Base-by-base conservation (phyloP, 176 grass and related monocot species). In the Microstegium vimineum region DNA sequence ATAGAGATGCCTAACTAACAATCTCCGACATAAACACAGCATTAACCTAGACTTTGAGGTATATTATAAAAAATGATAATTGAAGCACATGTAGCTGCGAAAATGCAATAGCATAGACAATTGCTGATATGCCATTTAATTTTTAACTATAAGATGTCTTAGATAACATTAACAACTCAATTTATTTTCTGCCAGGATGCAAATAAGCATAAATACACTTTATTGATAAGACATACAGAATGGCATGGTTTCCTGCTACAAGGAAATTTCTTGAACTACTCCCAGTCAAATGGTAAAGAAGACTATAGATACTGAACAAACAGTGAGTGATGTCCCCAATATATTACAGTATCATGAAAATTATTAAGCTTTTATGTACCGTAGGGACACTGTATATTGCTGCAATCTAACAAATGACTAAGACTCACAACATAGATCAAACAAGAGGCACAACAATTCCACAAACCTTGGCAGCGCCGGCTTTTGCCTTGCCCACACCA, bases 401-500 rank as follows among this genome's bases (percentile, higher is more conserved):
- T 73, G 54, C 57, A 60, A 66, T 63, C 46, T 30, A 79, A 75
- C 77, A 65, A 20, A 52, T 25, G 69, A 17, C 34, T 35, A 27
- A 70, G 15, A 81, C 76, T 71, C 43, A 49, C 23, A 45, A 13
- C 57, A 33, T 27, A 82, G 20, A 81, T 72, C 43, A 74, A 88
- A 74, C 15, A 18, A 65, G 34, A n/a, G 42, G 69, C 43, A 67
- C 13, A 37, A 69, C 33, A 69, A 83, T 40, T 49, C 60, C 22
- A 75, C 89, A 67, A 91, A 87, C 92, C 92, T 94, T 92, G 18
- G 76, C 65, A 62, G 72, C 28, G 66, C 90, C 81, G 18, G 66
- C 80, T 81, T 88, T 97, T 57, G 86, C 71, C 82, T 88, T 94
- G 47, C 68, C 75, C 60, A 88, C 85, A 41, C 77, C 54, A 78